Conservation (phyloP, 768 basidiomycete species). For the Phylloporus arenicola region DNA sequence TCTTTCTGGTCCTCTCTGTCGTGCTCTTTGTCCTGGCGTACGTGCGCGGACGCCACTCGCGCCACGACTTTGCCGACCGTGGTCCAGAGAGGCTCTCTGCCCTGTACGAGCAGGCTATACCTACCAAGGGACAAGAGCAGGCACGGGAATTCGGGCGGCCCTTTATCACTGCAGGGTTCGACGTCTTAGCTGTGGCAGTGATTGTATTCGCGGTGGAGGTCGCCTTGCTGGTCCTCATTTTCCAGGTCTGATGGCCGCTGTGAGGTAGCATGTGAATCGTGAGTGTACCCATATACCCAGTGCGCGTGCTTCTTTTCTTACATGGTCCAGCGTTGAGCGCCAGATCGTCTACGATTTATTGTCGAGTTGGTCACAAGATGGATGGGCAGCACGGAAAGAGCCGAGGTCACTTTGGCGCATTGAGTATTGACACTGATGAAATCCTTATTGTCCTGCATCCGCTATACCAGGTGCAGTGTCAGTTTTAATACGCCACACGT, state of each 20-base stretch:
- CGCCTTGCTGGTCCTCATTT: conserved; percentile 56
- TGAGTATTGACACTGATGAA: not conserved
- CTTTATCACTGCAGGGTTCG: conserved; percentile 78
- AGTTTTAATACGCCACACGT: not conserved
- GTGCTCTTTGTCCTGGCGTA: conserved; percentile 56
- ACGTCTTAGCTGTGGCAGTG: conserved; percentile 49
- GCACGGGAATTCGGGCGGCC: conserved; percentile 68
- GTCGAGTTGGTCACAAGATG: conserved; percentile 5
- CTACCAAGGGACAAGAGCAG: conserved; percentile 57
- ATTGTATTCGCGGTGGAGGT: conserved; percentile 64
- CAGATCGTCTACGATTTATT: conserved; percentile 17
- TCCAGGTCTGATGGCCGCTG: conserved; percentile 29
- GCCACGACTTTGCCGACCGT: conserved; percentile 73
- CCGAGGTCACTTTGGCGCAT: not conserved
- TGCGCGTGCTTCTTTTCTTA: not conserved
- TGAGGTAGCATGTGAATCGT: conserved; percentile 8
- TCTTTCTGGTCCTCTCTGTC: conserved; percentile 58
- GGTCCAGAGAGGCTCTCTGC: conserved; percentile 28
- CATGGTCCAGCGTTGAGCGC: not conserved
- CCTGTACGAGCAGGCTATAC: conserved; percentile 35
- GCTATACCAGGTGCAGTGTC: not conserved
- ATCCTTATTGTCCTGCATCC: conserved; percentile 1
- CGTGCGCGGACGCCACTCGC: conserved; percentile 58
- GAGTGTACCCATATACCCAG: conserved; percentile 4
- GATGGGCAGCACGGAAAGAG: not conserved